These are phyloP conservation scores for Leptographium flavum DNA, from an alignment of 2,329 filamentous ascomycete species.

Conservation along the genomic window DNA sequence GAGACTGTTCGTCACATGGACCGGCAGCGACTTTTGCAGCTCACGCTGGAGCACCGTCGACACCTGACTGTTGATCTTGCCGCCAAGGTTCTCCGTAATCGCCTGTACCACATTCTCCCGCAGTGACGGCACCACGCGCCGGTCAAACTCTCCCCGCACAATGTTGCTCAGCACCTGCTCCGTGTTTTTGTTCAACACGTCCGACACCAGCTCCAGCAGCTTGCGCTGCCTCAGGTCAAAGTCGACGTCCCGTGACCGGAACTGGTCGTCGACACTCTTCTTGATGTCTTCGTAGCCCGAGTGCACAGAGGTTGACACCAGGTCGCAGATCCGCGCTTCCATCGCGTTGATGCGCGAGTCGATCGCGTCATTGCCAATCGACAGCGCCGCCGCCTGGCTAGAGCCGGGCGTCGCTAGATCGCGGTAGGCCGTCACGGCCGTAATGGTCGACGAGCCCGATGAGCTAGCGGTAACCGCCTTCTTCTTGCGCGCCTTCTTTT, in stretches of 20 bases:
- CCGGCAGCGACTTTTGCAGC: slow-evolving; percentile 55
- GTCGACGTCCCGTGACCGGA: slow-evolving; percentile 32
- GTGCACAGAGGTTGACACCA: slow-evolving; percentile 35
- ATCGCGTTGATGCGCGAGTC: slow-evolving; percentile 40
- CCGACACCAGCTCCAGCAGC: slow-evolving; percentile 42
- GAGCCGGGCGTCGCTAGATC: slow-evolving; percentile 21
- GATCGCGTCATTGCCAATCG: slow-evolving; percentile 25
- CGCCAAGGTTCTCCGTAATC: slow-evolving; percentile 57
- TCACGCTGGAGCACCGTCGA: slow-evolving; percentile 57
- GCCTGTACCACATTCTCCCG: slow-evolving; percentile 51
- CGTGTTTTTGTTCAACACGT: slow-evolving; percentile 47
- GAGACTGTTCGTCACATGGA: slow-evolving; percentile 50
- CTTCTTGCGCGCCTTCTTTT: slow-evolving; percentile 52
- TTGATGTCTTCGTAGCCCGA: slow-evolving; percentile 31
- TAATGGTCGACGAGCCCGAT: background rate
- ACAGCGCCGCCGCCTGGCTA: background rate
- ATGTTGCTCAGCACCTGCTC: slow-evolving; percentile 63
- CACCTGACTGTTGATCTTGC: slow-evolving; percentile 52
- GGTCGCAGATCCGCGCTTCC: slow-evolving; percentile 33
- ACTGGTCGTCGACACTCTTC: slow-evolving; percentile 45
- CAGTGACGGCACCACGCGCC: slow-evolving; percentile 61
- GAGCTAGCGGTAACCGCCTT: slow-evolving; percentile 34
- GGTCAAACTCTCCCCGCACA: slow-evolving; percentile 60
- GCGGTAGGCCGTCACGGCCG: background rate
- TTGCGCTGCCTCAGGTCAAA: slow-evolving; percentile 39